phyloP scores from a whole-genome alignment of 148 eudicot species.

The Rhododendron kiyosumense region DNA sequence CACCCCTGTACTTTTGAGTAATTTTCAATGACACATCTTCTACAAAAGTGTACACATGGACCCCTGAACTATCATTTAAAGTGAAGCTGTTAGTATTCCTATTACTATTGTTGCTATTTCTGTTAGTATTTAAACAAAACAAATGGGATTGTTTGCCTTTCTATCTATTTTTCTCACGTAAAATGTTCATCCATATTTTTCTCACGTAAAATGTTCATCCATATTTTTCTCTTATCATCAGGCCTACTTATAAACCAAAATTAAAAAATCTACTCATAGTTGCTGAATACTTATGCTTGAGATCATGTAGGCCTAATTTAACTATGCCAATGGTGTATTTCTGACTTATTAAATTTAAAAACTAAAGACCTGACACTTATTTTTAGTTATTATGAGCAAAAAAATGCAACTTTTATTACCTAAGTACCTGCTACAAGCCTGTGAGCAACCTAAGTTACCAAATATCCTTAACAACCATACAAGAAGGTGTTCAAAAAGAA shows the following conservation, averaged over 20 bases:
- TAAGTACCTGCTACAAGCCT: not conserved
- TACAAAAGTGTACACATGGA: not conserved
- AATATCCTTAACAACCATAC: not conserved
- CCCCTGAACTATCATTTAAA: not conserved
- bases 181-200: not conserved
- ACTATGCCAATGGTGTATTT: not conserved
- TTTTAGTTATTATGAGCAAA: not conserved
- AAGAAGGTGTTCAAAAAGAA: not conserved
- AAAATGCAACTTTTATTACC: not conserved
- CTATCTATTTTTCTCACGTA: not conserved
- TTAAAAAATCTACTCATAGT: not conserved
- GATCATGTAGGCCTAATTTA: not conserved
- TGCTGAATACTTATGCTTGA: not conserved
- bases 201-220: not conserved
- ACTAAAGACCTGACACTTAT: not conserved
- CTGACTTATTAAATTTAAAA: not conserved
- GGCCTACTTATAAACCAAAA: too few relatives aligned
- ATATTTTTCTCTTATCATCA: too few relatives aligned
- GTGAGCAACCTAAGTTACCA: not conserved
- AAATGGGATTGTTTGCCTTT: not conserved
- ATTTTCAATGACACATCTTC: not conserved
- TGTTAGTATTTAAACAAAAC: not conserved
- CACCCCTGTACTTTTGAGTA: not conserved
- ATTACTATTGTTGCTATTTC: not conserved
- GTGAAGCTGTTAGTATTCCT: not conserved